Conservation (phyloP, 1,284 basidiomycete genomes). For the Porphyrellus sp. region DNA sequence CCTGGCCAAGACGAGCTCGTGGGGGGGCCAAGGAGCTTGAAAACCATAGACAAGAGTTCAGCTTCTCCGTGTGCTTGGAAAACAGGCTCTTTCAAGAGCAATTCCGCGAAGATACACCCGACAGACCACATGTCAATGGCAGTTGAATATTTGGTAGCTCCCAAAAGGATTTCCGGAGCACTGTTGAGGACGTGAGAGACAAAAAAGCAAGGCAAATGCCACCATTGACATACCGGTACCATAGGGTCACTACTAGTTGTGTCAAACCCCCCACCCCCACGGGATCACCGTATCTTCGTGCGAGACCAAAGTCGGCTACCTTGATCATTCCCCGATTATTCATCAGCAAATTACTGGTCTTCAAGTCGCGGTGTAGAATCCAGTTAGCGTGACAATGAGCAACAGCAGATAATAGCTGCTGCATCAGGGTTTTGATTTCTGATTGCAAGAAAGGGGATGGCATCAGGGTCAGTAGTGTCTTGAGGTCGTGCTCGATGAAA, state of each 20-base stretch:
- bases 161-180: constrained; percentile 93
- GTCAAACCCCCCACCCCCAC: constrained; percentile 92
- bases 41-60: constrained; percentile 91
- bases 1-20: constrained; percentile 86
- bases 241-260: constrained; percentile 94
- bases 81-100: constrained; percentile 89
- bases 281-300: constrained; percentile 93
- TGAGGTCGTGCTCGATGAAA: constrained; percentile 99
- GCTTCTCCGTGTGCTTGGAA: constrained; percentile 96
- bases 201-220: constrained; percentile 9
- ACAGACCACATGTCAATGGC: constrained; percentile 99
- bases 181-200: constrained; percentile 41
- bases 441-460: constrained; percentile 93
- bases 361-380: constrained; percentile 97
- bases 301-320: constrained; percentile 97
- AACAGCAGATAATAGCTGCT: constrained; percentile 92
- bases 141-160: constrained; percentile 90
- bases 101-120: constrained; percentile 98
- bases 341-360: constrained; percentile 97
- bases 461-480: constrained; percentile 91
- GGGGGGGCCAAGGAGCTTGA: constrained; percentile 88
- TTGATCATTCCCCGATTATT: constrained; percentile 98
- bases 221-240: constrained; percentile 81
- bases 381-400: constrained; percentile 92
- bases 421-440: constrained; percentile 95